Evolutionary conservation across 176 grass and related monocot genomes (phyloP).

Genomic region (Musa beccarii): DNA sequence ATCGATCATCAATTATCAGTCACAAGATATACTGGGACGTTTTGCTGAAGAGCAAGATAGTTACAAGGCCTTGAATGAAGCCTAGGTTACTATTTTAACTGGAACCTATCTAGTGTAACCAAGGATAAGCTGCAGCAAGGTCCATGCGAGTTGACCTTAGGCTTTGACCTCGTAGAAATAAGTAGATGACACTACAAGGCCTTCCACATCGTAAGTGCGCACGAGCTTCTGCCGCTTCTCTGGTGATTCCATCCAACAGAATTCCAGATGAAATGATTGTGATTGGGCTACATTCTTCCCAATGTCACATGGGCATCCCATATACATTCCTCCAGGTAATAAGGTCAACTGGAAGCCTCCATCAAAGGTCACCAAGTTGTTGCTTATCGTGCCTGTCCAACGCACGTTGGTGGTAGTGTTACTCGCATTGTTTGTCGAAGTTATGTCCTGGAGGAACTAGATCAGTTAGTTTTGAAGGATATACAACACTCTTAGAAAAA

Average conservation of each 20-base stretch:
- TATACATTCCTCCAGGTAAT: slow-evolving; percentile 86
- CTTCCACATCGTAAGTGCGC: slow-evolving; percentile 56
- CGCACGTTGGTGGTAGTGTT: slow-evolving; percentile 55
- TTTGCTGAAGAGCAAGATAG: no score
- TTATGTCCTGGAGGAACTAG: slow-evolving; percentile 45
- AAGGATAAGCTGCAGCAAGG: no score
- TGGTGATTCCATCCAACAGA: slow-evolving; percentile 86
- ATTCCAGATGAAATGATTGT: slow-evolving; percentile 82
- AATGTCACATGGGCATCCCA: slow-evolving; percentile 81
- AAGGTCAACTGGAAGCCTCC: slow-evolving; percentile 79
- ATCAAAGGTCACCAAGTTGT: slow-evolving; percentile 63
- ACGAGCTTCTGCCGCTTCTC: slow-evolving; percentile 67
- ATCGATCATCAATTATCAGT: no score
- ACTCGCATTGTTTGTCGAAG: slow-evolving; percentile 35
- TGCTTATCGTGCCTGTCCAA: slow-evolving; percentile 60
- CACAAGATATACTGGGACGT: no score
- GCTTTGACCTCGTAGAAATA: slow-evolving; percentile 76
- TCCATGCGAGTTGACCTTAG: slow-evolving; percentile 13
- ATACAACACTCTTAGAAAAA: neutral
- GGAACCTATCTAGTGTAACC: no score
- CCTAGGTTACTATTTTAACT: no score
- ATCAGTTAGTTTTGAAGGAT: neutral
- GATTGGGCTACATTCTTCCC: slow-evolving; percentile 53
- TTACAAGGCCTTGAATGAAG: no score
- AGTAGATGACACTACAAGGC: slow-evolving; percentile 72